phyloP scores from a whole-genome alignment of 163 green algal species.

The Prototheca cutis region DNA sequence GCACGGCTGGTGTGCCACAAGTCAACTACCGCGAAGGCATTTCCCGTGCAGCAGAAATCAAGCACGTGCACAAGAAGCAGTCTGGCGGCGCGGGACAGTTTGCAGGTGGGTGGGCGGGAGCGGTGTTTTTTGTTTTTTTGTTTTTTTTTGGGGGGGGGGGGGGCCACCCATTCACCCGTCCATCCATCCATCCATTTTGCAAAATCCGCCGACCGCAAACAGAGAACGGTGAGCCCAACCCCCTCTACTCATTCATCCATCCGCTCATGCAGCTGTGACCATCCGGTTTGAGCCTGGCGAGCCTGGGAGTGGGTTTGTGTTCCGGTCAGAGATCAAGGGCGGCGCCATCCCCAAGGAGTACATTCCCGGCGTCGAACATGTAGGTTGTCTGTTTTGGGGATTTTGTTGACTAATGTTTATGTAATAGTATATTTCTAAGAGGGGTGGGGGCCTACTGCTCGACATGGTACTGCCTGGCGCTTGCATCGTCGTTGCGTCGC shows the following conservation, averaged over 20 bases:
- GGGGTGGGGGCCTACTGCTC: too few relatives aligned
- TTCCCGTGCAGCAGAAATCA: slow-evolving; percentile 50
- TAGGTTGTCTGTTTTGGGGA: too few relatives aligned
- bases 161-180: too few relatives aligned
- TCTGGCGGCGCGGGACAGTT: slow-evolving; percentile 92
- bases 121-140: background rate
- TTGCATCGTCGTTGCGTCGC: too few relatives aligned
- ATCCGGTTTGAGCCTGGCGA: slow-evolving; percentile 95
- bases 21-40: slow-evolving; percentile 95
- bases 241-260: background rate
- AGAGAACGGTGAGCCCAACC: too few relatives aligned
- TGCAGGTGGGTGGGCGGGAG: slow-evolving; percentile 37
- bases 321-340: slow-evolving; percentile 94
- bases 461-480: too few relatives aligned
- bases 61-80: slow-evolving; percentile 99
- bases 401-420: background rate
- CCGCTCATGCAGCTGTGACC: slow-evolving; percentile 43
- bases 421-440: too few relatives aligned
- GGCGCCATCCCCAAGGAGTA: slow-evolving; percentile 95
- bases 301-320: slow-evolving; percentile 87
- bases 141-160: background rate
- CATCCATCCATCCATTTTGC: background rate
- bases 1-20: slow-evolving; percentile 67
- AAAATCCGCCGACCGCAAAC: background rate
- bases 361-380: slow-evolving; percentile 93